Percentiles rank a stretch among this genome's conserved stretches.
phyloP scores from a whole-genome alignment of 2,329 filamentous ascomycete species.

The Xylaria sp. region DNA sequence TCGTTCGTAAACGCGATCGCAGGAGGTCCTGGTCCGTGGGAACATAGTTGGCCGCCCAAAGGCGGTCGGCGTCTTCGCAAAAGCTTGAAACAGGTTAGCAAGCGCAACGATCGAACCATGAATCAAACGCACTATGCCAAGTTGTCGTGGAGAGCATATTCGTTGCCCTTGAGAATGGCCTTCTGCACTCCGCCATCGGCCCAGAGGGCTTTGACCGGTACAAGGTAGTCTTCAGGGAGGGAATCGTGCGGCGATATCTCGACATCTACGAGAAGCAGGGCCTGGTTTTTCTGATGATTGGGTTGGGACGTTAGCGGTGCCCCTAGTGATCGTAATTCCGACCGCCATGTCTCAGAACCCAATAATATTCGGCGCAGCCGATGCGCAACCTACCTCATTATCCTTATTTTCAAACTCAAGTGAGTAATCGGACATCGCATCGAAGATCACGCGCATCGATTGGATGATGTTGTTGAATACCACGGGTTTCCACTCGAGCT shows the following conservation, averaged over 20 bases:
- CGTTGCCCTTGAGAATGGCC: slow-evolving; percentile 91
- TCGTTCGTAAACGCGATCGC: slow-evolving; percentile 86
- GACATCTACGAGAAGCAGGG: slow-evolving; percentile 74
- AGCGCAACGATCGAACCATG: slow-evolving; percentile 3
- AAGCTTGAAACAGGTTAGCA: slow-evolving; percentile 61
- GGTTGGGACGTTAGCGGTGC: slow-evolving; percentile 17
- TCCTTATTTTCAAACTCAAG: slow-evolving; percentile 77
- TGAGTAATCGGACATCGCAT: slow-evolving; percentile 85
- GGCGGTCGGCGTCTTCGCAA: slow-evolving; percentile 74
- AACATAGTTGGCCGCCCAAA: slow-evolving; percentile 77
- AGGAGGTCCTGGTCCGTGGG: slow-evolving; percentile 94
- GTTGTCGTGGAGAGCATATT: slow-evolving; percentile 96
- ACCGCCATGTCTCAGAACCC: slow-evolving; percentile 9
- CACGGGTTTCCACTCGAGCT: slow-evolving; percentile 91
- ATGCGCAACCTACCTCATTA: slow-evolving; percentile 67
- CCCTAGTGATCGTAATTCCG: background rate
- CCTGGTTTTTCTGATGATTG: slow-evolving; percentile 72
- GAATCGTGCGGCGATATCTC: slow-evolving; percentile 83
- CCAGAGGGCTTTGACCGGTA: slow-evolving; percentile 86
- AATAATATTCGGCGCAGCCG: background rate
- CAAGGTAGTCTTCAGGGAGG: slow-evolving; percentile 76
- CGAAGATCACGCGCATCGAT: slow-evolving; percentile 86
- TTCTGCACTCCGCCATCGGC: slow-evolving; percentile 78
- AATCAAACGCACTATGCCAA: slow-evolving; percentile 74
- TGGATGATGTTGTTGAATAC: slow-evolving; percentile 95